Evolutionary conservation across 1,284 basidiomycete species (phyloP).

Genomic region (Ustilago lituana): DNA sequence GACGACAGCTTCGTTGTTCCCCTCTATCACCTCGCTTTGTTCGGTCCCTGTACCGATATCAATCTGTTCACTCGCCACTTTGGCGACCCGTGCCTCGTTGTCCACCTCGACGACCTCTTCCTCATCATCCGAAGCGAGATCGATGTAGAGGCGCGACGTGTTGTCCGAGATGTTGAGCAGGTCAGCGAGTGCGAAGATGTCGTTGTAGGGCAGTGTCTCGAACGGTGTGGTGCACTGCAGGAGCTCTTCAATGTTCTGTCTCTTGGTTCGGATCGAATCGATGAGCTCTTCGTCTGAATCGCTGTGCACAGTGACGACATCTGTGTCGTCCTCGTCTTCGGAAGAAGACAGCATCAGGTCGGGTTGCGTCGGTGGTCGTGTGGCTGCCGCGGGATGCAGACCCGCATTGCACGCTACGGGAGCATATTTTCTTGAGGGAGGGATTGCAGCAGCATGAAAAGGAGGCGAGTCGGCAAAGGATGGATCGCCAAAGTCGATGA

Average conservation of each 20-base stretch:
- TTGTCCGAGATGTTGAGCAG: constrained; percentile 27
- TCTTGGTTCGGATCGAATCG: constrained; percentile 26
- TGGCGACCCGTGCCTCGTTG: too few relatives aligned
- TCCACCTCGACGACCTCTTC: constrained; percentile 2
- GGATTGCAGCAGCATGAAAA: too few relatives aligned
- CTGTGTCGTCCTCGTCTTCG: constrained; percentile 31
- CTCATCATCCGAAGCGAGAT: constrained; percentile 40
- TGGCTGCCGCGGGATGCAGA: not conserved
- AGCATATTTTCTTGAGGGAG: too few relatives aligned
- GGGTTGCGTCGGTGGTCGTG: not conserved
- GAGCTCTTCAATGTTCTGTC: constrained; percentile 44
- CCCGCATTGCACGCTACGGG: too few relatives aligned
- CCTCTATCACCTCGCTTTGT: too few relatives aligned
- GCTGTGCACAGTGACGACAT: constrained; percentile 32
- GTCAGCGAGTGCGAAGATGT: constrained; percentile 39
- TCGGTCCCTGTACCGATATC: too few relatives aligned
- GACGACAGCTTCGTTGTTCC: too few relatives aligned
- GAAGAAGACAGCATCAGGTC: constrained; percentile 12
- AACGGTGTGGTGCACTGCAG: constrained; percentile 35
- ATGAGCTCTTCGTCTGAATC: constrained; percentile 42
- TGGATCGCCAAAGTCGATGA: constrained; percentile 46
- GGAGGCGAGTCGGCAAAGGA: too few relatives aligned
- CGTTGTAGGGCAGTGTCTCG: constrained; percentile 44
- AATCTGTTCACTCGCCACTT: too few relatives aligned
- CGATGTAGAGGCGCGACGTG: constrained; percentile 27